Conservation (phyloP, 140 eudicot species). For the Cichorium intybus region DNA sequence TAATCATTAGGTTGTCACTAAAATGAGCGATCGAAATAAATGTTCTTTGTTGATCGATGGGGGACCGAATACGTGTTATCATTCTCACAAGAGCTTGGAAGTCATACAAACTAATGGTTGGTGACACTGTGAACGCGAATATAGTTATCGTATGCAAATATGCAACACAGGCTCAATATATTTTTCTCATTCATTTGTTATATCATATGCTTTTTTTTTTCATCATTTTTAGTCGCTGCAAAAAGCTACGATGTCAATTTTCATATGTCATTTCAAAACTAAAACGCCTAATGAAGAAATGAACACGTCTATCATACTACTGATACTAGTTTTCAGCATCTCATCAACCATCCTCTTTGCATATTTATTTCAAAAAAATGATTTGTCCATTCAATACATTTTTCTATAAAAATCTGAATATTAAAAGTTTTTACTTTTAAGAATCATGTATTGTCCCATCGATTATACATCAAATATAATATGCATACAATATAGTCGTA, state of each 20-base stretch:
- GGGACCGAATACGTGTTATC: background rate
- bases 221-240: background rate
- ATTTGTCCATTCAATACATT: background rate
- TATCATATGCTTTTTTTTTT: background rate
- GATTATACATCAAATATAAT: background rate
- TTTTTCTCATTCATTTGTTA: background rate
- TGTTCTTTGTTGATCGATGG: background rate
- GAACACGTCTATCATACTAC: background rate
- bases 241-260: background rate
- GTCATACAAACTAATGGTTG: background rate
- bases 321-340: background rate
- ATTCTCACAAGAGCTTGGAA: background rate
- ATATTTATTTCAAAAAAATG: background rate
- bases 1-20: too few species aligned
- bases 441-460: background rate
- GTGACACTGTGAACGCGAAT: background rate
- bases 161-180: too few species aligned
- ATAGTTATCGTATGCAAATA: background rate
- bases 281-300: background rate
- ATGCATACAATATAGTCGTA: background rate
- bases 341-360: background rate
- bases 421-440: background rate
- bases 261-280: background rate
- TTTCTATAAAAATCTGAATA: background rate
- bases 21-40: too few species aligned